These are phyloP conservation scores for Cryoendolithus antarcticus DNA, from an alignment of 2,329 filamentous ascomycete genomes.

Conservation along the genomic window DNA sequence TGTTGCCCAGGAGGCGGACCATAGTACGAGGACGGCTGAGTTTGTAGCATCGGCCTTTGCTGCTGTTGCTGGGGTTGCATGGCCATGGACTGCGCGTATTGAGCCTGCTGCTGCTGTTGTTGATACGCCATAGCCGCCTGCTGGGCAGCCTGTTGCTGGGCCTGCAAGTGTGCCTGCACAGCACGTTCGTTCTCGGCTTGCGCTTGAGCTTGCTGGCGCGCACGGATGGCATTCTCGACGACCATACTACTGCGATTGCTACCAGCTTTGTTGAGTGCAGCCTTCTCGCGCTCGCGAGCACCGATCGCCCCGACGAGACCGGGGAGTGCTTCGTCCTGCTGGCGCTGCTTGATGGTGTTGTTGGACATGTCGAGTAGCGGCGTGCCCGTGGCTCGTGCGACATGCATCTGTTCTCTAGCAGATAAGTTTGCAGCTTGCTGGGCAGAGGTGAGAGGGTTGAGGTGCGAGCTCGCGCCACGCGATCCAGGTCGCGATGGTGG, in stretches of 20 bases:
- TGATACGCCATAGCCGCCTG: conserved; percentile 14
- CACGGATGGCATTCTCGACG: conserved; percentile 56
- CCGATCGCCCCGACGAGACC: conserved; percentile 69
- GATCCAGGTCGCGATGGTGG: conserved; percentile 20
- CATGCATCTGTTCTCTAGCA: conserved; percentile 75
- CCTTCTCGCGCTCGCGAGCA: conserved; percentile 64
- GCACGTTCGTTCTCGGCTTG: conserved; percentile 22
- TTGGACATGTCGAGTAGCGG: conserved; percentile 58
- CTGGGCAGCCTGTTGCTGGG: conserved; percentile 18
- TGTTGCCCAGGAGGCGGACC: background rate
- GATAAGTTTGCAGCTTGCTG: conserved; percentile 54
- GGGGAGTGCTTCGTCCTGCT: conserved; percentile 24
- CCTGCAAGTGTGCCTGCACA: conserved; percentile 23
- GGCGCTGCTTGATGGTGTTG: conserved; percentile 28
- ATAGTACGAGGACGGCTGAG: background rate
- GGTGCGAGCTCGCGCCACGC: conserved; percentile 17
- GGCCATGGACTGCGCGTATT: conserved; percentile 4
- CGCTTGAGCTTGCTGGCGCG: conserved; percentile 39
- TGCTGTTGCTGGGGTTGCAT: conserved; percentile 4
- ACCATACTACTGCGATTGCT: conserved; percentile 49
- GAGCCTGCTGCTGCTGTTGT: conserved; percentile 14
- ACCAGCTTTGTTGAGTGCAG: conserved; percentile 52
- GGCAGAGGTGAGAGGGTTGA: conserved; percentile 9
- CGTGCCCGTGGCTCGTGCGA: conserved; percentile 69
- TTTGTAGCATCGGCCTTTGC: background rate